Conservation (phyloP, 805 yeast species). For the Vanderwaltozyma polyspora region DNA sequence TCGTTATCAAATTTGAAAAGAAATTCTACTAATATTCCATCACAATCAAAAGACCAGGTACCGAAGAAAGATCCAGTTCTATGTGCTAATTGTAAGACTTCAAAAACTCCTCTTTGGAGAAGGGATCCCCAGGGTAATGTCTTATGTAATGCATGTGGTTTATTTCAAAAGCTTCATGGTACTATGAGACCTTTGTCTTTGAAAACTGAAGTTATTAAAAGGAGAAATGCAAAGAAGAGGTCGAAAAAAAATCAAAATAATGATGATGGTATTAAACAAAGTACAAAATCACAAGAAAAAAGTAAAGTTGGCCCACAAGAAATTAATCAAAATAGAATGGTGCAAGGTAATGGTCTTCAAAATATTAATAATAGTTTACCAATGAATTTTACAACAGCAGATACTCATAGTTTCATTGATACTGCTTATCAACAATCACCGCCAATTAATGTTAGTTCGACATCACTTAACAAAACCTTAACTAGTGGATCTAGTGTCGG, state of each 20-base stretch:
- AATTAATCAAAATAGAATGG: no score
- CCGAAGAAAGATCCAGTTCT: constrained; percentile 27
- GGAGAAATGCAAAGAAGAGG: constrained; percentile 56
- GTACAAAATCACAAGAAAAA: no score
- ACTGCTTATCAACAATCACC: no score
- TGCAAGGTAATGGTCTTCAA: constrained; percentile 7
- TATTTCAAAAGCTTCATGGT: constrained; percentile 88
- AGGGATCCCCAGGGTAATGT: constrained; percentile 88
- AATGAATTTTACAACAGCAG: not conserved
- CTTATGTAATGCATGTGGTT: constrained; percentile 91
- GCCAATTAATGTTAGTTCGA: no score
- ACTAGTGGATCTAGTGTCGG: no score
- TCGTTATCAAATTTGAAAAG: constrained; percentile 20
- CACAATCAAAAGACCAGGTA: constrained; percentile 1
- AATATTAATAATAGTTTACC: not conserved
- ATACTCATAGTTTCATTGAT: no score
- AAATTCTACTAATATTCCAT: constrained; percentile 6
- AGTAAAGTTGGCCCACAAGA: no score
- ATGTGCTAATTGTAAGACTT: constrained; percentile 86
- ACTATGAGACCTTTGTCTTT: constrained; percentile 83
- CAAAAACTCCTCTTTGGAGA: constrained; percentile 92
- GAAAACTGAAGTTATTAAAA: constrained; percentile 86
- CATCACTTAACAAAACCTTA: no score
- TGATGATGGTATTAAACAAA: not conserved
- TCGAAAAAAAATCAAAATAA: constrained; percentile 24